These are phyloP conservation scores for Galerina sulciceps DNA, from an alignment of 768 basidiomycete genomes.

Conservation along the genomic window DNA sequence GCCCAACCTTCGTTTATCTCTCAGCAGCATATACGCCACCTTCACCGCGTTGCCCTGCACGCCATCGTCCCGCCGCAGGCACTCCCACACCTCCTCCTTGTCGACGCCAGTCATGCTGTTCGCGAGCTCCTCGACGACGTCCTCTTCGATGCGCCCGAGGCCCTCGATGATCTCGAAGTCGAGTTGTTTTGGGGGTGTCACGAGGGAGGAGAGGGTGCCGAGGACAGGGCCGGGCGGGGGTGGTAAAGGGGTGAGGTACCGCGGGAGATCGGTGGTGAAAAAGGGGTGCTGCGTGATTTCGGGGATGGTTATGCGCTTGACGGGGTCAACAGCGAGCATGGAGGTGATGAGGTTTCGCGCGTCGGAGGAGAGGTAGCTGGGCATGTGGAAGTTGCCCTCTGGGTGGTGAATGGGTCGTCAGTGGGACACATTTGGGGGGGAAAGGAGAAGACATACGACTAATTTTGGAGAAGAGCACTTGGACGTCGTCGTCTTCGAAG, in stretches of 20 bases:
- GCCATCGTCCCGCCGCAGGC: slow-evolving; percentile 81
- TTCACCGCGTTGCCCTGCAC: slow-evolving; percentile 91
- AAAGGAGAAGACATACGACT: slow-evolving; percentile 57
- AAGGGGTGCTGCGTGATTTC: slow-evolving; percentile 93
- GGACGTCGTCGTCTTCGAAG: slow-evolving; percentile 97
- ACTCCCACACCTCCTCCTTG: slow-evolving; percentile 88
- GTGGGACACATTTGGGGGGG: neutral
- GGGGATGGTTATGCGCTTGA: slow-evolving; percentile 91
- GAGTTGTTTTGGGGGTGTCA: slow-evolving; percentile 66
- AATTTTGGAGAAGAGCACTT: slow-evolving; percentile 92
- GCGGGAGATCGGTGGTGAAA: slow-evolving; percentile 83
- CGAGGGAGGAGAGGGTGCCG: slow-evolving; percentile 72
- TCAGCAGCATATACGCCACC: slow-evolving; percentile 92
- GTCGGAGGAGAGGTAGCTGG: slow-evolving; percentile 77
- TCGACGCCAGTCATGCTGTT: slow-evolving; percentile 72
- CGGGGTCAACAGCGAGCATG: slow-evolving; percentile 94
- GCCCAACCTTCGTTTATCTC: slow-evolving; percentile 85
- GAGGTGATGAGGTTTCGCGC: slow-evolving; percentile 78
- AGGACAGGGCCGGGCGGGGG: slow-evolving; percentile 78
- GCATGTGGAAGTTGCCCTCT: slow-evolving; percentile 90
- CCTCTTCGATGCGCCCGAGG: slow-evolving; percentile 89
- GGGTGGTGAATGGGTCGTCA: slow-evolving; percentile 13
- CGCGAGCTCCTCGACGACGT: slow-evolving; percentile 84
- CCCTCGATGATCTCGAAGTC: slow-evolving; percentile 92
- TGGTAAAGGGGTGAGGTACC: slow-evolving; percentile 86